Base-by-base conservation (phyloP, 2,329 filamentous ascomycete species). In the Neofusicoccum kwambonambiense region DNA sequence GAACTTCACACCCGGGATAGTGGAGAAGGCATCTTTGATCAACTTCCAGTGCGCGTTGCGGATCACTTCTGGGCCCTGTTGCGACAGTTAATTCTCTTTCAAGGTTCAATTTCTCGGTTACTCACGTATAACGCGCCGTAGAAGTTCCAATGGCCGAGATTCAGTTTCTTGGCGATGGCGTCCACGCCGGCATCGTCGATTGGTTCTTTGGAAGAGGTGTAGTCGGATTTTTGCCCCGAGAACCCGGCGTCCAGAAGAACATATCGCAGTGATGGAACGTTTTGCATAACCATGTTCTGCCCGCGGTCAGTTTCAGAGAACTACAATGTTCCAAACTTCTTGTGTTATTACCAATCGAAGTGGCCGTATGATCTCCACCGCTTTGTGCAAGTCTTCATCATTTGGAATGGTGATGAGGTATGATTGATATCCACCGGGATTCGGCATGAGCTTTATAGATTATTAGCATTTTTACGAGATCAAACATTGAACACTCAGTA, bases 291-390 rank as follows among this genome's bases (percentile, higher is more conserved):
- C 71, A 81, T 80, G 27, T 60, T 60, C 56, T 60, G 27, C 8
- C 34, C 2, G 27, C n/a, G 11, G 54, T 60, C 6, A 60, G 41
- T 9, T 6, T 9, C 3, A 13, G 8, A 15, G 4, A 8, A 22
- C 8, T 35, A 6, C 11, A 12, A 2, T 31, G 9, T 41, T n/a
- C n/a, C 3, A 3, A 7, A 19, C 5, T 8, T 2, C 15, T 17
- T 6, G 2, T 15, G 17, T 1, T 6, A 11, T 37, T 37, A 58
- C 62, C 52, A 64, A n/a, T 12, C 62, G 62, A n/a, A 83, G 75
- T 2, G 81, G 81, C 1, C 82, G 76, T 66, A 84, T 82, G 50
- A 82, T 80, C 62, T 84, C 81, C 58, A 83, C 76, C 42, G 82
- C 75, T 45, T 81, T 74, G 9, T 79, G 73, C 7, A 85, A 76